Percentiles rank a stretch among this genome's conserved stretches.
These are phyloP conservation scores for Asterella californica DNA, from an alignment of 225 moss, liverwort and hornwort species.

Conservation along the genomic window DNA sequence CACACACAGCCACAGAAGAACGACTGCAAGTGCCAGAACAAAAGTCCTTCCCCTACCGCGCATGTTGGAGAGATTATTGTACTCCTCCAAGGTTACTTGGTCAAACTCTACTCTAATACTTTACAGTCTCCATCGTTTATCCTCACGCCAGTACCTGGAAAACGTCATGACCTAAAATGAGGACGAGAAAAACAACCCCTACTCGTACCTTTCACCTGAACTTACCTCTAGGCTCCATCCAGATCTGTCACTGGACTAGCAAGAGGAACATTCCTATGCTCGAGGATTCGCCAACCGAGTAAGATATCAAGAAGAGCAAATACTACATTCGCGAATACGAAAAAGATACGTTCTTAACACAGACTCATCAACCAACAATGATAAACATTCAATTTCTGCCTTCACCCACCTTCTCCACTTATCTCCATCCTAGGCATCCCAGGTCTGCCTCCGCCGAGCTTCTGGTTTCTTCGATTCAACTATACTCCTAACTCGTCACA, in stretches of 20 bases:
- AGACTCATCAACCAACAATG: not conserved
- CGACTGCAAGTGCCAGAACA: conserved; percentile 7
- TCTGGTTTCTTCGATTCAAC: not conserved
- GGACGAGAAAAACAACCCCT: no score
- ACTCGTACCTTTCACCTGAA: not conserved
- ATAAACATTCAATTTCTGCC: not conserved
- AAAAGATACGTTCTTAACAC: not conserved
- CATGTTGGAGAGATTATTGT: conserved; percentile 10
- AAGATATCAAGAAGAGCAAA: not conserved
- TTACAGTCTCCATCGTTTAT: not conserved
- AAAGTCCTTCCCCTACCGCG: conserved; percentile 7
- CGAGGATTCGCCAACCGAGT: not conserved
- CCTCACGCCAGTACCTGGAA: not conserved
- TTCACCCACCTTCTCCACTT: not conserved
- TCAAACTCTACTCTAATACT: not conserved
- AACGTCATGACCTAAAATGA: not conserved
- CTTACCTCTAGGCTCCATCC: not conserved
- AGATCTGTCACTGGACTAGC: not conserved
- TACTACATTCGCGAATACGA: not conserved
- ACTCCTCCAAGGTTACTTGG: not conserved
- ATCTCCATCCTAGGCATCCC: not conserved
- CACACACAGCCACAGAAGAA: not conserved
- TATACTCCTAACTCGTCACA: not conserved
- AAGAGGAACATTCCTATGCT: not conserved
- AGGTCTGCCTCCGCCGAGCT: not conserved